Evolutionary conservation across 495 filamentous ascomycete genomes (phyloP).

Genomic region (Cercophora scortea): DNA sequence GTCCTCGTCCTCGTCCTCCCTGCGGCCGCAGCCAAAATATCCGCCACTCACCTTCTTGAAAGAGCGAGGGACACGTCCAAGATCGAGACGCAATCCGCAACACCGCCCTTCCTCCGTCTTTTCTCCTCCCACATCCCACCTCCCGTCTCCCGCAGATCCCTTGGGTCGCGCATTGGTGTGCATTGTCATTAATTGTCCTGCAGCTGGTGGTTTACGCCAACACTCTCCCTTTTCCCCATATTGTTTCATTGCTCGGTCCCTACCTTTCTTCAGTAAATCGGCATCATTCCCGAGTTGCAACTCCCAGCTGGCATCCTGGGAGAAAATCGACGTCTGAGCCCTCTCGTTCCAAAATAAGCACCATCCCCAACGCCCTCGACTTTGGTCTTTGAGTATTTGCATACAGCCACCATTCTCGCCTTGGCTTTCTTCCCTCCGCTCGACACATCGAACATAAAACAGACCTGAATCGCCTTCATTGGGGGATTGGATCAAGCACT

Average conservation of each 20-base stretch:
- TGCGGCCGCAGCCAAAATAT: background rate
- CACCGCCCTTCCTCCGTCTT: slow-evolving; percentile 17
- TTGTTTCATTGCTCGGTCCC: too few species aligned
- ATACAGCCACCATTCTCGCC: too few species aligned
- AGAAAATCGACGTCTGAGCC: slow-evolving; percentile 9
- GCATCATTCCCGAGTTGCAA: background rate
- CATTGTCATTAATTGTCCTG: too few species aligned
- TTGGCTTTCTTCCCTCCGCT: too few species aligned
- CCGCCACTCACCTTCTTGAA: slow-evolving; percentile 1
- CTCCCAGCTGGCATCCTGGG: background rate
- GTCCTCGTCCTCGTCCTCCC: background rate
- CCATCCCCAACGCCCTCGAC: background rate
- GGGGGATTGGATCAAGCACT: background rate
- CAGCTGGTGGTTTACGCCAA: too few species aligned
- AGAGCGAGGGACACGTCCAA: slow-evolving; percentile 12
- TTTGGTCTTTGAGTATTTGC: too few species aligned
- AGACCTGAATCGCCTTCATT: too few species aligned
- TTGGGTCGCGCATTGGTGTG: background rate
- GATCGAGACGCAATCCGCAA: slow-evolving; percentile 42
- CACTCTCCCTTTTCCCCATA: too few species aligned
- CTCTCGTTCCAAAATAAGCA: background rate
- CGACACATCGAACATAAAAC: too few species aligned
- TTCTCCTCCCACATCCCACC: slow-evolving; percentile 6
- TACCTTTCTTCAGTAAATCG: too few species aligned
- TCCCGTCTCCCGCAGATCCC: slow-evolving; percentile 4